phyloP scores from a whole-genome alignment of 192 early-diverging fungal genomes.

The Coemansia sp. region DNA sequence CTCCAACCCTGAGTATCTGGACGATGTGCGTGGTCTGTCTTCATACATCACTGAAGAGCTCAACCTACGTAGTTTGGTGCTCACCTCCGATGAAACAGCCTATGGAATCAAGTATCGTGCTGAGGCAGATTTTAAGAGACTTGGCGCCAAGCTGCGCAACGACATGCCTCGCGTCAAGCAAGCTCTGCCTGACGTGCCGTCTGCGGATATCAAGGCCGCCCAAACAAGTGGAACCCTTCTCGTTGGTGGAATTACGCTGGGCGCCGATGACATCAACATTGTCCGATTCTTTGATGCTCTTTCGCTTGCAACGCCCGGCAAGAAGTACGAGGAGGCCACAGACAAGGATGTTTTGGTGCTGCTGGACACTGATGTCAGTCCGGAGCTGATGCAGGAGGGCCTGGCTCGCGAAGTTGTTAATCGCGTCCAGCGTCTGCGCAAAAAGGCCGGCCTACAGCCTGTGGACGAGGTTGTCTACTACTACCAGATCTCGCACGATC shows the following conservation, averaged over 20 bases:
- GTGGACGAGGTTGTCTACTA: conserved; percentile 88
- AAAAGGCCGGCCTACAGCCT: conserved; percentile 88
- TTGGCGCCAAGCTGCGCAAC: conserved; percentile 89
- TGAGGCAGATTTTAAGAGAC: conserved; percentile 84
- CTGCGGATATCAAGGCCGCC: conserved; percentile 81
- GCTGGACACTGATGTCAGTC: conserved; percentile 79
- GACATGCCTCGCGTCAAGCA: conserved; percentile 84
- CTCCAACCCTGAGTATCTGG: conserved; percentile 81
- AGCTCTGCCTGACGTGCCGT: conserved; percentile 71
- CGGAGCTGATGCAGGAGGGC: conserved; percentile 83
- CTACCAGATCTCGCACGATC: conserved; percentile 73
- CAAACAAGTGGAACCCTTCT: conserved; percentile 64
- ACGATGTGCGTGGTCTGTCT: conserved; percentile 81
- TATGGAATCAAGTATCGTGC: conserved; percentile 93
- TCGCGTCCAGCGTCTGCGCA: conserved; percentile 92
- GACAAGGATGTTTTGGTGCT: conserved; percentile 86
- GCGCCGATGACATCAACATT: conserved; percentile 81
- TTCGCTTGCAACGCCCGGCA: conserved; percentile 30
- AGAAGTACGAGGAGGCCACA: conserved; percentile 72
- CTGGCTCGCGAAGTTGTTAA: conserved; percentile 94
- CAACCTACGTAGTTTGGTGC: conserved; percentile 81
- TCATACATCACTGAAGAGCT: conserved; percentile 91
- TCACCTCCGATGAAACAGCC: conserved; percentile 86
- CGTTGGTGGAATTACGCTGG: conserved; percentile 77
- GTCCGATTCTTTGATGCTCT: conserved; percentile 81